A percentile compares a stretch with the other conserved stretches of the same genome.
Evolutionary conservation across 2,329 filamentous ascomycete genomes (phyloP).

Genomic region (Fonsecaea erecta): DNA sequence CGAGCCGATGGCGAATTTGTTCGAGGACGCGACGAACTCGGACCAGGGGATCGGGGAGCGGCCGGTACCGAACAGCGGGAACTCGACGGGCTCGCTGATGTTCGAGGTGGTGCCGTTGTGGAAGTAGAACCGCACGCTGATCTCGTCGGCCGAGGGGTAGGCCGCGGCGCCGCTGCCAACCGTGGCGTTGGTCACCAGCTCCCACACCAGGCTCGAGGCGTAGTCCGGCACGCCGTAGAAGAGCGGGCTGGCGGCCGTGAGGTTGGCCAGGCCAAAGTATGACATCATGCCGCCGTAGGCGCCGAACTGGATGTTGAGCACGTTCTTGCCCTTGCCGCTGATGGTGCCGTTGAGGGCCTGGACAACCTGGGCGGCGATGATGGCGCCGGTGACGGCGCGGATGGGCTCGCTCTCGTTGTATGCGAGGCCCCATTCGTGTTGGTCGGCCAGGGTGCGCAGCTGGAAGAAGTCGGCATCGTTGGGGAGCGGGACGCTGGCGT

Average conservation of each 20-base stretch:
- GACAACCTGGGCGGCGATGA: conserved; percentile 67
- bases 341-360: conserved; percentile 52
- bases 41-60: conserved; percentile 66
- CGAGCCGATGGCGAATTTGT: conserved; percentile 68
- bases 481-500: conserved; percentile 62
- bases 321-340: conserved; percentile 44
- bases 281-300: conserved; percentile 65
- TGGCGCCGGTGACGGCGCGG: conserved; percentile 61
- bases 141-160: conserved; percentile 55
- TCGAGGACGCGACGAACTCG: conserved; percentile 68
- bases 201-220: conserved; percentile 79
- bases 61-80: conserved; percentile 64
- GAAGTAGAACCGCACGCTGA: conserved; percentile 64
- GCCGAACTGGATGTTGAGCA: conserved; percentile 62
- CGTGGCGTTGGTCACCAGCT: conserved; percentile 63
- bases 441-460: conserved; percentile 74
- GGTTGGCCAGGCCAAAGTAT: conserved; percentile 64
- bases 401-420: conserved; percentile 67
- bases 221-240: conserved; percentile 85
- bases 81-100: conserved; percentile 52
- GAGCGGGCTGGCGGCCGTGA: conserved; percentile 57
- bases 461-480: conserved; percentile 66
- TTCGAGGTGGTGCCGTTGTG: conserved; percentile 63
- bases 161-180: conserved; percentile 39
- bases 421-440: conserved; percentile 80